A percentile compares a stretch with the other conserved stretches of the same genome.
Conservation (phyloP, 139 green algal species). For the Limnomonas spitsbergensis region DNA sequence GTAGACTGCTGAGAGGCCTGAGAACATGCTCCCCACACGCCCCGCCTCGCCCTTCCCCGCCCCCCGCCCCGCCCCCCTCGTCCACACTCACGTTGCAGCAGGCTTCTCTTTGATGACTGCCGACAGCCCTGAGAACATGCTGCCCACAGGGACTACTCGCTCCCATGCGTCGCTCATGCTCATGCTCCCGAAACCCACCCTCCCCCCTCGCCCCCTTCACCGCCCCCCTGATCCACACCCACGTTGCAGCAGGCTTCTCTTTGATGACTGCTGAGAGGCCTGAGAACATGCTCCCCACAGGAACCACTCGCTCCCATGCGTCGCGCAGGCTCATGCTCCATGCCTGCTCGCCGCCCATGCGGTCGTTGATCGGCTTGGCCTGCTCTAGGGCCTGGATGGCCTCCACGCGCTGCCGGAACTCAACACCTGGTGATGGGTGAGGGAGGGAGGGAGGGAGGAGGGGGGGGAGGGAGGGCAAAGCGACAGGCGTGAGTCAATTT, state of each 20-base stretch:
- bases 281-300: constrained; percentile 39
- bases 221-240: too few species aligned
- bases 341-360: constrained; percentile 15
- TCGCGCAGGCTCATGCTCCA: constrained; percentile 34
- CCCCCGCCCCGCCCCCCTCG: neutral
- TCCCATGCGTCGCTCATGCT: constrained; percentile 38
- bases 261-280: constrained; percentile 31
- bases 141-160: constrained; percentile 36
- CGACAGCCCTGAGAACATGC: constrained; percentile 36
- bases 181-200: constrained; percentile 32
- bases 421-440: neutral
- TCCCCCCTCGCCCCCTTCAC: neutral
- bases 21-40: constrained; percentile 37
- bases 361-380: constrained; percentile 9
- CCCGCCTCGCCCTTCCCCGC: constrained; percentile 6
- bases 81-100: neutral
- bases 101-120: constrained; percentile 9
- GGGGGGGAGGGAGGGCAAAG: neutral
- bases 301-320: constrained; percentile 43
- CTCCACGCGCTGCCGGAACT: constrained; percentile 23
- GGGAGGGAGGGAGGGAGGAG: too few species aligned
- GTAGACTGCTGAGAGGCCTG: constrained; percentile 26
- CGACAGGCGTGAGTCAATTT: too few species aligned
- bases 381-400: neutral
- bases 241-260: neutral